Evolutionary conservation across 78 protist species (phyloP), one percentile per base, ranked within the genome.

Genomic region (Speleostelium caveatum): DNA sequence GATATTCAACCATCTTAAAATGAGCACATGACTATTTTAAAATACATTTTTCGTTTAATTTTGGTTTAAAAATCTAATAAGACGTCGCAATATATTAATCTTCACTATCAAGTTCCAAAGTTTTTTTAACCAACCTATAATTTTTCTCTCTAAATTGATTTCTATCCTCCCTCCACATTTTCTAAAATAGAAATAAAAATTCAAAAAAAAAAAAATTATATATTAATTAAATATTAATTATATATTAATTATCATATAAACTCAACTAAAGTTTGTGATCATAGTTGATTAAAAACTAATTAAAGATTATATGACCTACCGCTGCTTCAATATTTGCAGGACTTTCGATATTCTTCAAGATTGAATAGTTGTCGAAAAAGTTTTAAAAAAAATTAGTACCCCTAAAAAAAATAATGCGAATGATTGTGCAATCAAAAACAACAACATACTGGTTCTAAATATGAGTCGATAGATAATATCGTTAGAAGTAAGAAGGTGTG

Each of bases 291-390:
- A 17, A 53, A 14, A 21, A 17, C 2, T 2, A 33, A 14, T 16
- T 1, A 38, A 4, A 22, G 8, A 14, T 38, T 30, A 4, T 35
- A 45, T 1, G 24, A 35, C 83, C 10, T 77, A 93, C 95, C 39
- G 99, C 97, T 28, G 98, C 98, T 24, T 97, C 99, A 8, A 96
- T 35, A 55, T 97, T 97, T 12, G 99, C 99, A 10, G 98, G 98
- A 28, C 95, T 83, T 19, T 97, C 98, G 30, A 86, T 93, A 69
- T 95, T 97, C 73, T 66, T 30, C 36, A 28, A 4, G 96, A 93
- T 16, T 75, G 69, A 26, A 24, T 30, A n/a, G n/a, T n/a, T n/a
- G n/a, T n/a, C n/a, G n/a, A n/a, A n/a, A n/a, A n/a, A n/a, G n/a
- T n/a, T n/a, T n/a, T n/a, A n/a, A n/a, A n/a, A n/a, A n/a, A n/a